Base-by-base conservation (phyloP, 306 rosid species). In the Gleditsia sinensis region DNA sequence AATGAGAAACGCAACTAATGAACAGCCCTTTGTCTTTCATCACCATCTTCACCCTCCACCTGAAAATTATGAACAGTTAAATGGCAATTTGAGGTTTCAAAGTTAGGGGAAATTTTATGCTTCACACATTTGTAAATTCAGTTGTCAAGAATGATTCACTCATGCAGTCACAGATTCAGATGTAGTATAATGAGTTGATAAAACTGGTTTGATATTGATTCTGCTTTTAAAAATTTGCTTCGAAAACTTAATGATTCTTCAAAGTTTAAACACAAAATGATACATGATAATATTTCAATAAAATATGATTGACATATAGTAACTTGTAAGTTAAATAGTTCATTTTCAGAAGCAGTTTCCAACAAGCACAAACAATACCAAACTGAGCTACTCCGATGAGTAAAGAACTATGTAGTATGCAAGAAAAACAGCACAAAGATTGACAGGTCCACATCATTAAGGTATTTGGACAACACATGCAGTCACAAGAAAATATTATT, bases 31-130 rank as follows among this genome's bases (percentile, higher is more conserved):
- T 82, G 88, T 63, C 91, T 84, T 71, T 76, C 88, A 8, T 39
- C 77, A 2, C 51, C 82, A 65, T 77, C 88, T 55, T 89, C 98
- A 13, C 60, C 76, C 82, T 80, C 87, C 72, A 84, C 85, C 85
- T 84, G 80, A 71, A 71, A 67, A 66, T 62, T 9, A 61, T 4
- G 23, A 67, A 71, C 48, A 61, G 66, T 20, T 63, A 42, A 28
- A n/a, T 53, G 45, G 61, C 20, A 64, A 68, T 39, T 19, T 49
- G 51, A 72, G n/a, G 49, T 39, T 9, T 56, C 16, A 54, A 49
- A 48, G 34, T 20, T 10, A 56, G 32, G 56, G 32, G 40, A 54
- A 43, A 54, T 21, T 49, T 11, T 12, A 51, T 37, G 37, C 3
- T 46, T 37, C 63, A 33, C 20, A 25, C 40, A 77, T 50, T 45